Conservation (phyloP, 768 basidiomycete genomes). For the Tylopilus sp. region DNA sequence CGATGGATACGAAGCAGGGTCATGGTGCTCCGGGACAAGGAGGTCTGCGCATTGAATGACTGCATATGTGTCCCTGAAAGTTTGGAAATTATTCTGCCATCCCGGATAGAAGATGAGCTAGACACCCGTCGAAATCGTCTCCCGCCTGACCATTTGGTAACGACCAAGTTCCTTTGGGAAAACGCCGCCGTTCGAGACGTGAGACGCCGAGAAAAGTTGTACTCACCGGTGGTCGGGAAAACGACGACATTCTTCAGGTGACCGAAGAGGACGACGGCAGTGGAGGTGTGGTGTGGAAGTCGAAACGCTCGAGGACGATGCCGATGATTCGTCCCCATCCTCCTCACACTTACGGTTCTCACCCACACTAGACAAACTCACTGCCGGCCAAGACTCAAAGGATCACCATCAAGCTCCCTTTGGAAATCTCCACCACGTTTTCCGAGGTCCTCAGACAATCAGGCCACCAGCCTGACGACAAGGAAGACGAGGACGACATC, state of each 20-base stretch:
- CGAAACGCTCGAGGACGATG: slow-evolving; percentile 79
- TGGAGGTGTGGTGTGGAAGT: slow-evolving; percentile 78
- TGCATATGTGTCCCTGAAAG: slow-evolving; percentile 58
- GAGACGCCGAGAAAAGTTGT: not conserved
- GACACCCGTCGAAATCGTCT: slow-evolving; percentile 73
- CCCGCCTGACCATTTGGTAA: slow-evolving; percentile 67
- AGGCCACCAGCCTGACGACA: slow-evolving; percentile 85
- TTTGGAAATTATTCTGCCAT: slow-evolving; percentile 32
- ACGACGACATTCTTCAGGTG: slow-evolving; percentile 70
- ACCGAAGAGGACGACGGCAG: slow-evolving; percentile 69
- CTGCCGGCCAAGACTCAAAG: slow-evolving; percentile 86
- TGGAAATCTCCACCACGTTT: slow-evolving; percentile 92
- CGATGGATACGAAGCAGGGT: slow-evolving; percentile 50
- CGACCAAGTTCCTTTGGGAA: slow-evolving; percentile 49
- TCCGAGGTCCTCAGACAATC: slow-evolving; percentile 76
- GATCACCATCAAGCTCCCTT: slow-evolving; percentile 91
- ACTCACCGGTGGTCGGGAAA: slow-evolving; percentile 56
- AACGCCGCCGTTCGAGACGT: no score
- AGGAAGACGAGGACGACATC: slow-evolving; percentile 94
- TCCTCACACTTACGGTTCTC: no score
- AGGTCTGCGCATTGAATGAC: slow-evolving; percentile 55
- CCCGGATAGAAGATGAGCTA: not conserved
- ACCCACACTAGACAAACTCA: slow-evolving; percentile 81
- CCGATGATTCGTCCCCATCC: slow-evolving; percentile 54
- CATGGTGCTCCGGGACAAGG: slow-evolving; percentile 48